Conservation (phyloP, 345 rosid species). For the Eucalyptus microcorys region DNA sequence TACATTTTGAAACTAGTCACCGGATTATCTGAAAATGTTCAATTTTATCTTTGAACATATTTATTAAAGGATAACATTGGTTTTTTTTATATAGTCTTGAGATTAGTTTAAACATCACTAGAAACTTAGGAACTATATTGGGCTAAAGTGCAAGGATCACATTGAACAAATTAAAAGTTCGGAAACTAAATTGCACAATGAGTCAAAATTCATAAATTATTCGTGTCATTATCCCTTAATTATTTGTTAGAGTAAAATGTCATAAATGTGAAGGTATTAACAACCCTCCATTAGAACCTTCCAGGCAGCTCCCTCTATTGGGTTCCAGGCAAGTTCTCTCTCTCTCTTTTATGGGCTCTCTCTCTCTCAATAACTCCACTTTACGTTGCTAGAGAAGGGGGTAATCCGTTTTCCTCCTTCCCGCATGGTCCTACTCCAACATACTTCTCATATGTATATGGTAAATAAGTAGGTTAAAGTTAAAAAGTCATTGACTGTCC, state of each 20-base stretch:
- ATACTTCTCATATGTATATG: background rate
- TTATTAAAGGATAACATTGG: background rate
- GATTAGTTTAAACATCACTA: background rate
- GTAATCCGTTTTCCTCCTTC: background rate
- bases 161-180: too few relatives aligned
- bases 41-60: background rate
- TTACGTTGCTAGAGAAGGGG: background rate
- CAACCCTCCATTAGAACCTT: background rate
- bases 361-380: background rate
- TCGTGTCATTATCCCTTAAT: background rate
- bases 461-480: background rate
- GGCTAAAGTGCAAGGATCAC: background rate
- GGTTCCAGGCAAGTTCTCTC: background rate
- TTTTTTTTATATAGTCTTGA: background rate
- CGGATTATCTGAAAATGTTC: background rate
- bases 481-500: background rate
- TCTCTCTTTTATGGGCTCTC: too few relatives aligned
- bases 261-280: background rate
- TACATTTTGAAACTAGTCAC: background rate
- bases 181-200: background rate
- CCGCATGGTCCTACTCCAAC: background rate
- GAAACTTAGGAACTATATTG: background rate
- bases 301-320: background rate
- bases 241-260: background rate
- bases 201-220: too few relatives aligned